phyloP scores from a whole-genome alignment of 2,329 filamentous ascomycete genomes.

The Simplicillium aogashimaense region DNA sequence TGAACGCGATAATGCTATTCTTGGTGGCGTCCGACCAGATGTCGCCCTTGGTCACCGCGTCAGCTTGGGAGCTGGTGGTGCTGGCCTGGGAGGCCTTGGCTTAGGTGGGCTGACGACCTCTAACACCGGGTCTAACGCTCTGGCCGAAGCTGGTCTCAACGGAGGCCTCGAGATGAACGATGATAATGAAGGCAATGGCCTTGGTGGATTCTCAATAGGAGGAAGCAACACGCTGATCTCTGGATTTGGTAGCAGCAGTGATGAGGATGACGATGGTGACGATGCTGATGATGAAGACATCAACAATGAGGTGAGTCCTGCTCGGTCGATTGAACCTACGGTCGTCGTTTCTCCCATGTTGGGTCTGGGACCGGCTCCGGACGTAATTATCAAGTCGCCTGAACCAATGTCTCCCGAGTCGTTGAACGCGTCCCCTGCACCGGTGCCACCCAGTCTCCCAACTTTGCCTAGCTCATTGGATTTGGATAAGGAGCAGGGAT shows the following conservation, averaged over 20 bases:
- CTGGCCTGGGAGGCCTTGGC: conserved; percentile 23
- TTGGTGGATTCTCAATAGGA: conserved; percentile 63
- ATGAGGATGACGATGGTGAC: conserved; percentile 92
- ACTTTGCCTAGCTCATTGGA: background rate
- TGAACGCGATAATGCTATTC: conserved; percentile 95
- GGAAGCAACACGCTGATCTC: conserved; percentile 69
- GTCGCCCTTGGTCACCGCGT: conserved; percentile 74
- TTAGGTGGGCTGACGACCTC: conserved; percentile 33
- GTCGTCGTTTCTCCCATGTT: background rate
- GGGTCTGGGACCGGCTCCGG: background rate
- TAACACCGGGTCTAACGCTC: conserved; percentile 48
- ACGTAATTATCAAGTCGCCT: conserved; percentile 1
- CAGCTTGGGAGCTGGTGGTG: conserved; percentile 36
- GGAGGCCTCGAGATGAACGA: conserved; percentile 61
- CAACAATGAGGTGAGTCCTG: conserved; percentile 53
- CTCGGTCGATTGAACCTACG: conserved; percentile 19
- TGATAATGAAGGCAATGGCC: conserved; percentile 52
- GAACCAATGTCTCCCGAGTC: background rate
- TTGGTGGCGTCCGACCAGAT: conserved; percentile 89
- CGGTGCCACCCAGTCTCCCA: conserved; percentile 7
- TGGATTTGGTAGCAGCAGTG: conserved; percentile 88
- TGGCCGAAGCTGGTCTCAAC: conserved; percentile 74
- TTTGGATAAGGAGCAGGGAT: background rate
- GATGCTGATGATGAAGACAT: conserved; percentile 74
- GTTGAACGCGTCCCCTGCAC: background rate